Base-by-base conservation (phyloP, 495 filamentous ascomycete species). In the Podospora didyma region DNA sequence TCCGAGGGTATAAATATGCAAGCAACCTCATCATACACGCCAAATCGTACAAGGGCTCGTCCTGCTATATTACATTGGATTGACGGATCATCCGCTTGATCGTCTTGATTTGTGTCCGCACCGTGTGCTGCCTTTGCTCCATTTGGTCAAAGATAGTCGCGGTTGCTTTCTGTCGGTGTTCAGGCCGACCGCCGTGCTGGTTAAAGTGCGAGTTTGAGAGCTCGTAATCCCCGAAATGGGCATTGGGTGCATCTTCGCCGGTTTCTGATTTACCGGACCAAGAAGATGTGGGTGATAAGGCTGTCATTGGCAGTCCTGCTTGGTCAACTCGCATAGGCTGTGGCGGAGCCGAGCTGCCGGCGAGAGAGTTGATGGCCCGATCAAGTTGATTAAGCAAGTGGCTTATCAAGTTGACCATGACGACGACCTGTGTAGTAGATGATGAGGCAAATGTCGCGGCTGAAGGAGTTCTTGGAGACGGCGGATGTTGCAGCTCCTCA, bases 321-420 rank as follows among this genome's bases (percentile, higher is more conserved):
- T 42, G 39, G 12, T 42, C 39, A 0, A 42, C 14, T 42, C 39
- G 10, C 39, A 14, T 5, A 42, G 39, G 14, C 39, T 14, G 12
- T 14, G 39, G 34, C 34, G 10, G 49, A 51, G 24, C 49, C 4
- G 35, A 14, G 21, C 46, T 49, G 2, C 23, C 24, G 0, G 49
- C 49, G 7, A 51, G 34, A 16, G 49, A 42, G 34, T 34, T 10
- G 7, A 51, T 20, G 6, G 34, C 31, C 6, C 20, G 34, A 14
- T 42, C 34, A 9, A 51, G 21, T 19, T 31, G 49, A 6, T n/a
- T 24, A 23, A 51, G 26, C 3, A 58, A 20, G 14, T 58, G 56
- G 26, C 48, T 55, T 5, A 62, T 54, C 4, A 57, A 41, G 26
- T 58, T 57, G 1, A 28, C 37, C 31, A 51, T 58, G 35, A 44